Conservation (phyloP, 106 monocot species). For the Dendrobium nobile region DNA sequence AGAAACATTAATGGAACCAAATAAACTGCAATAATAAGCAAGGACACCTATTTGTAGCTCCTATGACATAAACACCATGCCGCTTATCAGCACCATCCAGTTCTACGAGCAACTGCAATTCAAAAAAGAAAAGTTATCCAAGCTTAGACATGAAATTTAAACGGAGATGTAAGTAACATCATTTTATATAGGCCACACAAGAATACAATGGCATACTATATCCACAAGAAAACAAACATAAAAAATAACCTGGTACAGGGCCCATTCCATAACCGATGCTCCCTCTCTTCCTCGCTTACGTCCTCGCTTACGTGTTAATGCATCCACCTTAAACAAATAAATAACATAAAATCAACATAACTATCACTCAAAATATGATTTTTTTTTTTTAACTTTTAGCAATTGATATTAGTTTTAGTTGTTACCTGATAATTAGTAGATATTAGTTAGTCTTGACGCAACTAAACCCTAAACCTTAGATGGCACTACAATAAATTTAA, state of each 20-base stretch:
- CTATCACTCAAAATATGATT: neutral
- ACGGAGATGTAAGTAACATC: neutral
- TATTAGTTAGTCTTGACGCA: too few species aligned
- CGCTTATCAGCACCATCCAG: conserved; percentile 89
- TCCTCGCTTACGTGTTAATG: too few species aligned
- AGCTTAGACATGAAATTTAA: neutral
- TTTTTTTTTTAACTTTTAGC: neutral
- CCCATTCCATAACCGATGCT: conserved; percentile 66
- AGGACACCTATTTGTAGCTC: conserved; percentile 87
- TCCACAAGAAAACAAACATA: neutral
- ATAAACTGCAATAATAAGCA: neutral
- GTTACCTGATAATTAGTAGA: neutral
- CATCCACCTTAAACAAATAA: conserved; percentile 59
- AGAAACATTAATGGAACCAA: neutral
- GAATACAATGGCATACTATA: too few species aligned
- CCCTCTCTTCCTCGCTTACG: conserved; percentile 77
- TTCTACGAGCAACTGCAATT: conserved; percentile 69
- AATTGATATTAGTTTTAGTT: neutral
- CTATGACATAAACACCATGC: conserved; percentile 81
- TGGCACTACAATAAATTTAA: neutral
- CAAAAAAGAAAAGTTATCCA: neutral
- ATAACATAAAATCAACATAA: neutral
- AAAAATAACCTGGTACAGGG: conserved; percentile 65
- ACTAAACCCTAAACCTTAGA: too few species aligned
- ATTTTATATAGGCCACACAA: neutral